phyloP scores from a whole-genome alignment of 768 basidiomycete species.

The Thelephora ganbajun region DNA sequence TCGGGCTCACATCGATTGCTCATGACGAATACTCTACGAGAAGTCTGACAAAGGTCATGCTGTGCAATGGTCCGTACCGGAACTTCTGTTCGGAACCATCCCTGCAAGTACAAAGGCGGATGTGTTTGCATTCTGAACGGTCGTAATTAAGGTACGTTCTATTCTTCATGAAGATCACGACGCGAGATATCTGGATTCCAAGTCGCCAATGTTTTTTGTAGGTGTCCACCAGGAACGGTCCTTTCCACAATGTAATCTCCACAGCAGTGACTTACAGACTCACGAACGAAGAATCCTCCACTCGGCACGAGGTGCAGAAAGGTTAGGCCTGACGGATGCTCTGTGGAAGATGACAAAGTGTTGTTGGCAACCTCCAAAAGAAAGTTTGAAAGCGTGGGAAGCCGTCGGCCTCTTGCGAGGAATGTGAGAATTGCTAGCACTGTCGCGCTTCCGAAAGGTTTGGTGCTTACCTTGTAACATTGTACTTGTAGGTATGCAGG shows the following conservation, averaged over 20 bases:
- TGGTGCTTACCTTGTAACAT: no score
- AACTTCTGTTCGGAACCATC: background rate
- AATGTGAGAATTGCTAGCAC: no score
- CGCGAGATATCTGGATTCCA: no score
- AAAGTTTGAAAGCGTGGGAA: background rate
- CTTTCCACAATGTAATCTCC: background rate
- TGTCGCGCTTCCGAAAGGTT: no score
- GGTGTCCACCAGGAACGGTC: background rate
- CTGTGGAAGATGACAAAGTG: background rate
- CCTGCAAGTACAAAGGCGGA: background rate
- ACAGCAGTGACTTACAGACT: background rate
- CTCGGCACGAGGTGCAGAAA: background rate
- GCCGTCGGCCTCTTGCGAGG: background rate
- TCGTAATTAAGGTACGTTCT: background rate
- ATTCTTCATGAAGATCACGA: no score
- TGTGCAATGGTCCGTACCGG: background rate
- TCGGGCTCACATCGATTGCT: constrained; percentile 1
- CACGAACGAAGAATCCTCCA: background rate
- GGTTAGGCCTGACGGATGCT: constrained; percentile 1
- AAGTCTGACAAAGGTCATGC: background rate
- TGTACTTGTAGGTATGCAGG: no score
- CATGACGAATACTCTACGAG: no score
- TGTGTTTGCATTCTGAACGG: background rate
- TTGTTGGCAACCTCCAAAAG: constrained; percentile 1
- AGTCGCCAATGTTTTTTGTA: no score